Evolutionary conservation across 2,329 filamentous ascomycete genomes (phyloP), one percentile per base, ranked within the genome.

Genomic region (Davidsoniella virescens): DNA sequence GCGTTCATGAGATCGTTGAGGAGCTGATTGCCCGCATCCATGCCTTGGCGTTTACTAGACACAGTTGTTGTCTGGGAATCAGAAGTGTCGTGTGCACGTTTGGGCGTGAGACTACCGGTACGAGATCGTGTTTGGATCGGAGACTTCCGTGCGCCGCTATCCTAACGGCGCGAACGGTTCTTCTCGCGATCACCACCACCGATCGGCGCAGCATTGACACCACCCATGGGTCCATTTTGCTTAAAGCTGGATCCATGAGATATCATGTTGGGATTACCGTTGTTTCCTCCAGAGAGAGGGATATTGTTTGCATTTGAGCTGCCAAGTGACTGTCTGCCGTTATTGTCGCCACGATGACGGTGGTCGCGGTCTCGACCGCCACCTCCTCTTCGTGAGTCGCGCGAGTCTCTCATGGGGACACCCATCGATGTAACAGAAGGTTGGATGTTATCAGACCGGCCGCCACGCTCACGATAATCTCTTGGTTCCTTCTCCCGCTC

Each of bases 401-500:
- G 59, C 57, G 57, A 55, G 45, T 56, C 56, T 38, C 56, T 16
- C 38, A 23, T 6, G 45, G 39, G 8, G 44, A 39, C 17, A 55
- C 39, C 55, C 44, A 43, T 49, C 40, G 46, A 41, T 16, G 58
- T 54, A 14, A 44, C 40, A 26, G 47, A 39, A 2, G 56, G 52
- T 1, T 56, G 58, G 12, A 57, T 55, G 4, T 59, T 47, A 7
- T 58, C 61, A 16, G 62, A 65, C 44, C 65, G 65, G 45, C 18
- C 20, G 7, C 45, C 52, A 20, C 52, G 43, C 12, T 73, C 70
- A 25, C 70, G 63, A 52, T 69, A 63, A 41, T 72, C 69, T 26
- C 65, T 63, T 39, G 64, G 61, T 7, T 71, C 68, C 55, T 70
- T 72, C 14, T 71, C 67, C 20, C 68, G 63, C 8, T 74, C 71